Conservation (phyloP, 2,329 filamentous ascomycete species). For the Ceratocystis harringtonii region DNA sequence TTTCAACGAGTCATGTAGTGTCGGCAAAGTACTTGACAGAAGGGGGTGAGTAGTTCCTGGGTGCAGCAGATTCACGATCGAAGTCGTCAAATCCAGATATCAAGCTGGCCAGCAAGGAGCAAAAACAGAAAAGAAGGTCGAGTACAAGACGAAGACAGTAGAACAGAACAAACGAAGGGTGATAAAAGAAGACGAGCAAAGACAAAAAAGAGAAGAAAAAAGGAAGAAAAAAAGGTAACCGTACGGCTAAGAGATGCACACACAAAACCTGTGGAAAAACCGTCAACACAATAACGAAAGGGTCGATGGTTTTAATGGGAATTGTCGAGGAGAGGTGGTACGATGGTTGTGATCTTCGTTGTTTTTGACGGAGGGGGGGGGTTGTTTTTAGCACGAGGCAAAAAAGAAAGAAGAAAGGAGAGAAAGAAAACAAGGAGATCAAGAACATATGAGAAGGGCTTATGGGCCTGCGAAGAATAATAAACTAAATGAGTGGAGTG, state of each 20-base stretch:
- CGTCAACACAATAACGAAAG: slow-evolving; percentile 6
- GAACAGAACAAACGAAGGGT: background rate
- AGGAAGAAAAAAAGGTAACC: slow-evolving; percentile 5
- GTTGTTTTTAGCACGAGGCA: background rate
- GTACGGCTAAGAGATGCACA: slow-evolving; percentile 12
- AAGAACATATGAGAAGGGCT: slow-evolving; percentile 4
- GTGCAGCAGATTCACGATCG: slow-evolving; percentile 13
- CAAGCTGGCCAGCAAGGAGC: slow-evolving; percentile 10
- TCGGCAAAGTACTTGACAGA: background rate
- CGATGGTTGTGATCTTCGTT: slow-evolving; percentile 14
- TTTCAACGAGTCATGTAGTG: background rate
- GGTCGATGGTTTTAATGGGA: slow-evolving; percentile 9
- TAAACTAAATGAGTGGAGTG: slow-evolving; percentile 5
- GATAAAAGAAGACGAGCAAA: background rate
- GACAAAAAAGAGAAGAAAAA: slow-evolving; percentile 6
- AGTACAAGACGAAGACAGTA: slow-evolving; percentile 3
- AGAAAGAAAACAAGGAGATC: slow-evolving; percentile 6
- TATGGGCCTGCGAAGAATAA: slow-evolving; percentile 7
- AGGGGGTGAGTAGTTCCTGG: background rate
- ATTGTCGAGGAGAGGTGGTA: slow-evolving; percentile 18
- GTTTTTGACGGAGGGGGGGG: slow-evolving; percentile 7
- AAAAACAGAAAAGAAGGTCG: slow-evolving; percentile 4
- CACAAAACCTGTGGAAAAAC: slow-evolving; percentile 17
- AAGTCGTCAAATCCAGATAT: slow-evolving; percentile 12
- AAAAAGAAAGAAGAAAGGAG: background rate